Evolutionary conservation across 139 green algal genomes (phyloP), one percentile per base, ranked within the genome.

Genomic region (Tetratostichococcus sp.): DNA sequence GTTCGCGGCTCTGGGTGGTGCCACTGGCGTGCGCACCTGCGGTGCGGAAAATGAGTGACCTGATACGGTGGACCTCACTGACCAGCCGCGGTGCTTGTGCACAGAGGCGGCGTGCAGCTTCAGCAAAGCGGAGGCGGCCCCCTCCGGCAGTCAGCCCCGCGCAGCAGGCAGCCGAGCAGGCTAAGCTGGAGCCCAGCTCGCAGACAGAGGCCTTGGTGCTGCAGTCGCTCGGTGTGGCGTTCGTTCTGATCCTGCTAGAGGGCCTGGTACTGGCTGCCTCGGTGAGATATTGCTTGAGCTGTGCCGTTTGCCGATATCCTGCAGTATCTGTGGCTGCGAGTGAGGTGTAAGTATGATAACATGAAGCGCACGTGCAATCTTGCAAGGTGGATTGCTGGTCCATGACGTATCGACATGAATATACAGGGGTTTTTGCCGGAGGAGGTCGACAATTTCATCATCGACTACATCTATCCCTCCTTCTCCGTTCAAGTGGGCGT

Each of bases 371-470:
- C 4, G 14, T n/a, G 14, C 50, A n/a, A 26, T 62, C 50, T 62
- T 23, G 50, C 50, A 6, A 50, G 11, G 6, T 50, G 39, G 11
- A 11, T 6, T 50, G 39, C 39, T 50, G 39, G 30, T 25, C n/a
- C 16, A 1, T 67, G 67, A 21, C 35, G 21, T 28, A 28, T 42
- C 16, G 28, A n/a, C n/a, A n/a, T n/a, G n/a, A n/a, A 14, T 43
- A 19, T 72, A 59, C 83, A 88, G 82, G 87, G 87, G 30, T 92
- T 92, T 73, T 62, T 92, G 75, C 85, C 76, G 19, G 84, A 87
- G 30, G 68, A 21, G 28, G 59, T 73, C 22, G 87, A 92, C 76
- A 35, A 78, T 23, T 92, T 89, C 83, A 81, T 75, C 1, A 21
- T 69, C 28, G 65, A 87, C 35, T 32, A 77, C 14, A 67, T 92